A percentile compares a stretch with the other conserved stretches of the same genome.
These are phyloP conservation scores for Mycosphaerelloides madeirae DNA, from an alignment of 2,329 filamentous ascomycete genomes.

Conservation along the genomic window DNA sequence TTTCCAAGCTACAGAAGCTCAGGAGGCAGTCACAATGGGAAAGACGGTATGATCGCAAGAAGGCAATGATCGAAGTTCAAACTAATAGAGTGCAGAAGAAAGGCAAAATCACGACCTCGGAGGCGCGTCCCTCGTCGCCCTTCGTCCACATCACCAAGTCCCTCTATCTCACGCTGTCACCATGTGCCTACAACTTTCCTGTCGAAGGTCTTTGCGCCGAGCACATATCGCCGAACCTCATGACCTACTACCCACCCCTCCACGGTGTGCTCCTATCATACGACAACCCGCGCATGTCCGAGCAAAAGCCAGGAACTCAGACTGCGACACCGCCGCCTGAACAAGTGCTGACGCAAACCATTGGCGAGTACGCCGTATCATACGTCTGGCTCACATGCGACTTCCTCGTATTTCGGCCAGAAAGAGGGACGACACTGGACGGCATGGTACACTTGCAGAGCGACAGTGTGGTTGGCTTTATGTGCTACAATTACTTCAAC, in stretches of 20 bases:
- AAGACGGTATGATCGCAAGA: neutral
- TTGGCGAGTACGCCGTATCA: conserved; percentile 79
- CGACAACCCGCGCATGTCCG: conserved; percentile 62
- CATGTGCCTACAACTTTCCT: conserved; percentile 64
- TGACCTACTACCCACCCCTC: conserved; percentile 70
- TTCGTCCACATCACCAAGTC: conserved; percentile 77
- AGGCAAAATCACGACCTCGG: neutral
- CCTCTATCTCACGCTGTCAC: conserved; percentile 71
- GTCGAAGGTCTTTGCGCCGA: conserved; percentile 68
- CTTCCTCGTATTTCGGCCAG: conserved; percentile 44
- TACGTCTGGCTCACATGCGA: conserved; percentile 49
- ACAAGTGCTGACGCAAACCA: conserved; percentile 40
- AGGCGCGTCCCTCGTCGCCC: conserved; percentile 49
- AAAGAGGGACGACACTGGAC: conserved; percentile 67
- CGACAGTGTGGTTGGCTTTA: conserved; percentile 80
- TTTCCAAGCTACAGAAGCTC: too few species aligned
- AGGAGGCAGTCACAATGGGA: too few species aligned
- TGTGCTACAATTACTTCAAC: conserved; percentile 89
- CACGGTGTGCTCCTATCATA: conserved; percentile 72
- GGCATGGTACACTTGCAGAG: conserved; percentile 82
- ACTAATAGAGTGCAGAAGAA: neutral
- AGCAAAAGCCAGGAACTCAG: conserved; percentile 30
- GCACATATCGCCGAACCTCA: conserved; percentile 68
- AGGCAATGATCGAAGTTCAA: neutral
- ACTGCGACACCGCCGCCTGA: conserved; percentile 4